phyloP scores from a whole-genome alignment of 1,284 basidiomycete genomes.

The Moniliella sp. region DNA sequence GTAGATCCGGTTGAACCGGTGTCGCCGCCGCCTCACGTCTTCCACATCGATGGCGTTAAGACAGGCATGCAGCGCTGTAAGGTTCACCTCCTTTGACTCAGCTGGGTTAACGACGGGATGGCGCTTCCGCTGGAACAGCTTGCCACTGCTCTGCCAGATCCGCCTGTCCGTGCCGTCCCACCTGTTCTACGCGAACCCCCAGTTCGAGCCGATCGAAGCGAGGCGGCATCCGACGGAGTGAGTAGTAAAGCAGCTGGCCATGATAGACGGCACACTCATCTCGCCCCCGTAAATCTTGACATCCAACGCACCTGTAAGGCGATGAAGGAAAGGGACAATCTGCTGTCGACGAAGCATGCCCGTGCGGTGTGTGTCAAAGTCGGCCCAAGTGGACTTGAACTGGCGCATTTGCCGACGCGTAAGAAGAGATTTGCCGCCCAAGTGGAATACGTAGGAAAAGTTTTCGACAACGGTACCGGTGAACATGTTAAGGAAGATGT shows the following conservation, averaged over 20 bases:
- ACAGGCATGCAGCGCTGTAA: conserved; percentile 6
- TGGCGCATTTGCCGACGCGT: conserved; percentile 46
- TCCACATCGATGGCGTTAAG: conserved; percentile 6
- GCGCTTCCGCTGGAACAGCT: no score
- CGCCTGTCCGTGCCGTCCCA: no score
- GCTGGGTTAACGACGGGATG: no score
- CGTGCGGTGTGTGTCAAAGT: conserved; percentile 55
- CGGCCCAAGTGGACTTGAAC: conserved; percentile 84
- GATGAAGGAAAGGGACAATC: conserved; percentile 54
- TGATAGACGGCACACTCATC: conserved; percentile 7
- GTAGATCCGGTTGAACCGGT: conserved; percentile 25
- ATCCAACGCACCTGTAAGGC: conserved; percentile 19
- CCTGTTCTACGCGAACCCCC: no score
- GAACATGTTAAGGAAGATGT: conserved; percentile 50
- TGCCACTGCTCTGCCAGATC: no score
- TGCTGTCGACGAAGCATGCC: conserved; percentile 53
- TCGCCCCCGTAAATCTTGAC: conserved; percentile 15
- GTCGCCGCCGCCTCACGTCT: conserved; percentile 15
- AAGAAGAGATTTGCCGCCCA: conserved; percentile 60
- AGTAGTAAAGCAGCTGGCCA: neutral
- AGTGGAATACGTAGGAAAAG: conserved; percentile 85
- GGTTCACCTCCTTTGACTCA: conserved; percentile 11
- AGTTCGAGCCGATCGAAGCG: no score
- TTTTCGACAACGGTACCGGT: conserved; percentile 78
- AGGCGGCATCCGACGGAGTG: no score